Conservation (phyloP, 352 stramenopile genomes). For the Plasmopara viticola region DNA sequence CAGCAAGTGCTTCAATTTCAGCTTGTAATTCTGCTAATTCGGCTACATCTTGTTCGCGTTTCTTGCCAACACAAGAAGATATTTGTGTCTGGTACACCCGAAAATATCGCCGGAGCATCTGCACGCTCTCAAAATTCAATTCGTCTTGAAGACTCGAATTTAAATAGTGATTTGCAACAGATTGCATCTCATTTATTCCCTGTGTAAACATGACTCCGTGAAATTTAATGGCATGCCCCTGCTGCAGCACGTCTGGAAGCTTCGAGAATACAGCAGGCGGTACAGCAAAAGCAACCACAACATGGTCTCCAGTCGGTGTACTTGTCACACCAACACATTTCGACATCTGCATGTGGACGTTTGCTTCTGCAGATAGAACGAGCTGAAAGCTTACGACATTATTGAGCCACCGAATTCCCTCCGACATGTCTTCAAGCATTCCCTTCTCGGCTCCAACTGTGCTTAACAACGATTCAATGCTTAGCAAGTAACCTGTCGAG, state of each 20-base stretch:
- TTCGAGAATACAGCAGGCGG: constrained; percentile 46
- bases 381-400: constrained; percentile 74
- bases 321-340: constrained; percentile 71
- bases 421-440: constrained; percentile 93
- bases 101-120: constrained; percentile 69
- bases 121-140: constrained; percentile 73
- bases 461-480: constrained; percentile 92
- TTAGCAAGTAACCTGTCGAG: constrained; percentile 81
- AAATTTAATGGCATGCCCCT: constrained; percentile 67
- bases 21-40: constrained; percentile 46
- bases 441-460: constrained; percentile 92
- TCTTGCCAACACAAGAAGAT: constrained; percentile 22
- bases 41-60: constrained; percentile 20
- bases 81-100: constrained; percentile 68
- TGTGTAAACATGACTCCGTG: constrained; percentile 83
- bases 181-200: constrained; percentile 93
- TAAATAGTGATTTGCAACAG: constrained; percentile 81
- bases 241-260: constrained; percentile 54
- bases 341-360: constrained; percentile 52
- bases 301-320: constrained; percentile 39
- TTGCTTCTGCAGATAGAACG: constrained; percentile 42
- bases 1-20: constrained; percentile 50
- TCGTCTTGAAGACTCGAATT: constrained; percentile 83
- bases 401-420: constrained; percentile 82
- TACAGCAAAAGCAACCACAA: constrained; percentile 68